Percentiles rank a stretch among this genome's conserved stretches.
Conservation (phyloP, 192 early-diverging fungal genomes). For the Pilobolus umbonatus region DNA sequence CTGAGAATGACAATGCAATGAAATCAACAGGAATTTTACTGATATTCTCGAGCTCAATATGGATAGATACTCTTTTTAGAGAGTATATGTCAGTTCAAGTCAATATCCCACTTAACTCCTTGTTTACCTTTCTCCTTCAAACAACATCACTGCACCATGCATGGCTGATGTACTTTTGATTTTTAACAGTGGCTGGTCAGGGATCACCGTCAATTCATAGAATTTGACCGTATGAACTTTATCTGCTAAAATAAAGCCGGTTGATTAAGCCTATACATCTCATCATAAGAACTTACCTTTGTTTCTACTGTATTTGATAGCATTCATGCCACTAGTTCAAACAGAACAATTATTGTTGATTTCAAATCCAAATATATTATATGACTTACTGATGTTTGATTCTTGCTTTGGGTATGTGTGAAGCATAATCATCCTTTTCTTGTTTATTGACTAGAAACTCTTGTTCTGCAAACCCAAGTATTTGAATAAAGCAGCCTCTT, state of each 20-base stretch:
- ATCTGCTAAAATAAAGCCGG: background rate
- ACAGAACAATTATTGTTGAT: background rate
- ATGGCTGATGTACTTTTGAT: constrained; percentile 54
- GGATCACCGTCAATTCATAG: constrained; percentile 47
- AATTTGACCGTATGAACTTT: constrained; percentile 14
- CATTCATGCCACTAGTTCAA: constrained; percentile 2
- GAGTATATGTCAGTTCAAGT: background rate
- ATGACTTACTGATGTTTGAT: constrained; percentile 17
- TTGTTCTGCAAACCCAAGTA: constrained; percentile 50
- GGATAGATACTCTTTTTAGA: constrained; percentile 48
- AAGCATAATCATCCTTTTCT: background rate
- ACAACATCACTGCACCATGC: constrained; percentile 73
- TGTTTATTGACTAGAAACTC: constrained; percentile 39
- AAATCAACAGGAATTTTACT: constrained; percentile 67
- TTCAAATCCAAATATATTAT: too few species aligned
- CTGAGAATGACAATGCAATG: constrained; percentile 53
- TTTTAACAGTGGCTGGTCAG: constrained; percentile 63
- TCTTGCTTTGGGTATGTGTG: too few species aligned
- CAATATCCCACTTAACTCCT: background rate
- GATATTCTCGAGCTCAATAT: constrained; percentile 70
- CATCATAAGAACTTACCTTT: background rate
- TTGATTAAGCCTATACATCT: background rate
- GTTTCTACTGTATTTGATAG: constrained; percentile 15
- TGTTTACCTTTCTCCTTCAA: constrained; percentile 73
- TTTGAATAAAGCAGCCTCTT: constrained; percentile 54